phyloP scores from a whole-genome alignment of 768 basidiomycete species.

The Boletus rubropictus region DNA sequence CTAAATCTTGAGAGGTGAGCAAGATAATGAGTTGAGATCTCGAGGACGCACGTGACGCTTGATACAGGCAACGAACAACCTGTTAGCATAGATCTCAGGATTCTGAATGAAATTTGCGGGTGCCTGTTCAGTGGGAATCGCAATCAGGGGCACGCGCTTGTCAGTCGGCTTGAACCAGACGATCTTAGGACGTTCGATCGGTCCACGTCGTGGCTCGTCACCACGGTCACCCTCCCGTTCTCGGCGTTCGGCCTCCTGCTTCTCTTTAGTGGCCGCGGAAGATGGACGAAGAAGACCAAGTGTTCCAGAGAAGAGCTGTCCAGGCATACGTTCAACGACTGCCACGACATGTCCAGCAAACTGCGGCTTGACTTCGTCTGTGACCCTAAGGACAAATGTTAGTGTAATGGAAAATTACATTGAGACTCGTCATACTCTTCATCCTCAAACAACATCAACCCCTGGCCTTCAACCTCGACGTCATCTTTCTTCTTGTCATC shows the following conservation, averaged over 20 bases:
- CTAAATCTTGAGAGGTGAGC: constrained; percentile 34
- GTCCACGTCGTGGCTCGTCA: constrained; percentile 72
- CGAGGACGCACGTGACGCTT: constrained; percentile 80
- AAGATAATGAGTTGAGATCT: constrained; percentile 3
- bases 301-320: constrained; percentile 96
- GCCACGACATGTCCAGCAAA: constrained; percentile 99
- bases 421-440: constrained; percentile 63
- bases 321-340: constrained; percentile 99
- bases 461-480: constrained; percentile 98
- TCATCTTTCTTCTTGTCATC: constrained; percentile 99
- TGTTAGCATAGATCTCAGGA: constrained; percentile 84
- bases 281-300: constrained; percentile 92
- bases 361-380: constrained; percentile 96
- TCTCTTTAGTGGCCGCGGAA: constrained; percentile 96
- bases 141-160: constrained; percentile 97
- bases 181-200: constrained; percentile 92
- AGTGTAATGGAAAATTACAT: constrained; percentile 1
- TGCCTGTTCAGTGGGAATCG: constrained; percentile 98
- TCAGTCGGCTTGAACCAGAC: constrained; percentile 99
- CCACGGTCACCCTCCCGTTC: constrained; percentile 93
- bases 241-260: constrained; percentile 94
- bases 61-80: constrained; percentile 95
- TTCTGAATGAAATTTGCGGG: constrained; percentile 94
- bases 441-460: constrained; percentile 93
- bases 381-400: constrained; percentile 55